phyloP scores from a whole-genome alignment of 2,329 filamentous ascomycete genomes.

The Fonsecaea pugnacius region DNA sequence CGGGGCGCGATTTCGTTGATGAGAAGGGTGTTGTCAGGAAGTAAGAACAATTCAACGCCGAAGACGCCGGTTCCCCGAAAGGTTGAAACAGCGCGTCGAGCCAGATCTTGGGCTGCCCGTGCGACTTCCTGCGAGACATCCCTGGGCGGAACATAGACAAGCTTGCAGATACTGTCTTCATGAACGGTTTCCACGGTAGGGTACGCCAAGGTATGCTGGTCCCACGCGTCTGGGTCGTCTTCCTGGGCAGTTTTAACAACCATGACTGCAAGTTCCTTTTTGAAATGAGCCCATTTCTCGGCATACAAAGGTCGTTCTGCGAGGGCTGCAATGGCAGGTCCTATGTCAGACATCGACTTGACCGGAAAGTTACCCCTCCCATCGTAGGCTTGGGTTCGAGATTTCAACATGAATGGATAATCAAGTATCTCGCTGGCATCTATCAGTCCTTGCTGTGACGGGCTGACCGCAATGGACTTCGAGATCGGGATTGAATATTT shows the following conservation, averaged over 20 bases:
- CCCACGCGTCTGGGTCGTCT: conserved; percentile 53
- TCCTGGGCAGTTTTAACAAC: conserved; percentile 83
- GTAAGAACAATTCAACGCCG: conserved; percentile 93
- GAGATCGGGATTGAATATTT: conserved; percentile 69
- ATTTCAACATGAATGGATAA: conserved; percentile 85
- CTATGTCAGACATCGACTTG: conserved; percentile 62
- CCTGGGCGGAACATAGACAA: conserved; percentile 83
- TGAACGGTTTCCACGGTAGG: conserved; percentile 94
- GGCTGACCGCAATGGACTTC: conserved; percentile 65
- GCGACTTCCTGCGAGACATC: conserved; percentile 65
- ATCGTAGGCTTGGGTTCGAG: conserved; percentile 81
- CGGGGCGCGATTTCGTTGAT: conserved; percentile 87
- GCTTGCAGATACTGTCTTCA: conserved; percentile 92
- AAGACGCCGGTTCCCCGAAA: conserved; percentile 92
- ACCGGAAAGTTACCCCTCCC: conserved; percentile 72
- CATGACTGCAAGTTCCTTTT: conserved; percentile 89
- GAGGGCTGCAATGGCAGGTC: conserved; percentile 70
- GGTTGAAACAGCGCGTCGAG: conserved; percentile 74
- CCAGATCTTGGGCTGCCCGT: conserved; percentile 72
- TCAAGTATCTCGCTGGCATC: conserved; percentile 66
- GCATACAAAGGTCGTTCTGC: conserved; percentile 77
- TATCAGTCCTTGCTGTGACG: conserved; percentile 51
- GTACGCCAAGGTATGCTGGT: conserved; percentile 64
- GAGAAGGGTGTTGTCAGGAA: conserved; percentile 71
- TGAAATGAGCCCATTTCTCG: conserved; percentile 86